Conservation (phyloP, 352 stramenopile species). For the Globisporangium iwayamae region DNA sequence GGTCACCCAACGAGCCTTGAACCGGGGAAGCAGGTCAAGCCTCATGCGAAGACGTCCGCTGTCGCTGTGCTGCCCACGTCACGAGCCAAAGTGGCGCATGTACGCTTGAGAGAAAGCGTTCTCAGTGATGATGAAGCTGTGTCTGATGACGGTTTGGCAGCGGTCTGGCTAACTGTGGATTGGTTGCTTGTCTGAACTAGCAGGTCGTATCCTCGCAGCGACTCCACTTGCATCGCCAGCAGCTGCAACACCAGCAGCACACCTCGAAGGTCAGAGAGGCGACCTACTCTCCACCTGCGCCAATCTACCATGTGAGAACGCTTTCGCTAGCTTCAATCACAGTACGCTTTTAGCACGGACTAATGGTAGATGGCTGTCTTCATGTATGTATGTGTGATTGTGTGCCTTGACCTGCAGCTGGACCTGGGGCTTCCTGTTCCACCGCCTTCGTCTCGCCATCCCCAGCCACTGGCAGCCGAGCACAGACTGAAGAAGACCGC, state of each 20-base stretch:
- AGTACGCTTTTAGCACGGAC: neutral
- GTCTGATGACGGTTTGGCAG: neutral
- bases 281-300: neutral
- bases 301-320: slow-evolving; percentile 1
- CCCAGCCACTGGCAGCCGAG: neutral
- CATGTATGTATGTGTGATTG: neutral
- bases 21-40: neutral
- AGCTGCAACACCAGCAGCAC: slow-evolving; percentile 14
- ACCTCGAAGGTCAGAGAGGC: neutral
- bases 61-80: slow-evolving; percentile 7
- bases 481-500: neutral
- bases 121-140: neutral
- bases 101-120: neutral
- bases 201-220: slow-evolving; percentile 10
- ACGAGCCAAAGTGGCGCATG: slow-evolving; percentile 13
- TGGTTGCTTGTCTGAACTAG: neutral
- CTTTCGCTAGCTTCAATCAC: neutral
- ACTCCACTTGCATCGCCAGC: slow-evolving; percentile 11
- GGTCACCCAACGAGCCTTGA: neutral
- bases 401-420: neutral
- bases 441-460: neutral
- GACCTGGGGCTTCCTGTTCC: neutral
- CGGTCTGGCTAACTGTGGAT: neutral
- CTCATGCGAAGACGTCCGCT: neutral
- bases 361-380: neutral